Evolutionary conservation across 176 grass and related monocot genomes (phyloP).

Genomic region (Lolium multiflorum): DNA sequence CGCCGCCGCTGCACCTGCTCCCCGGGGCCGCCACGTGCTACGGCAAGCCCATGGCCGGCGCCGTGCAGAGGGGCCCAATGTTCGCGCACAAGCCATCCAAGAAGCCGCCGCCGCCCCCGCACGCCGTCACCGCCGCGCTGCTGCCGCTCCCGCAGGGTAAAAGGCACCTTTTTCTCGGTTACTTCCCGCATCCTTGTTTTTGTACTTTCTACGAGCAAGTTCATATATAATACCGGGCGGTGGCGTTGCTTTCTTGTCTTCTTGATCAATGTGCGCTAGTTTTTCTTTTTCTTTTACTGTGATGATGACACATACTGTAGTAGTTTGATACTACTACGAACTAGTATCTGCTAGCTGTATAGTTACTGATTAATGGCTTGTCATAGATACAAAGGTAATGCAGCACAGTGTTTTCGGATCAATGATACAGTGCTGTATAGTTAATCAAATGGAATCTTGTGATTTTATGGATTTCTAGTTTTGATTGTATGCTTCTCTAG

Average conservation of each 20-base stretch:
- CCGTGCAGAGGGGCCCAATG: constrained; percentile 26
- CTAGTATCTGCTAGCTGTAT: constrained; percentile 10
- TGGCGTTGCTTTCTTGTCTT: constrained; percentile 47
- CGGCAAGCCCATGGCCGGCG: constrained; percentile 47
- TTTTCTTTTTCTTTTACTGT: neutral
- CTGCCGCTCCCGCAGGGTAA: constrained; percentile 67
- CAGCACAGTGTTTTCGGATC: constrained; percentile 37
- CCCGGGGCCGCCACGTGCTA: constrained; percentile 36
- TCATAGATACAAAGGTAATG: neutral
- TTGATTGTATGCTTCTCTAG: constrained; percentile 2
- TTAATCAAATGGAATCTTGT: constrained; percentile 32
- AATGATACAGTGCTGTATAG: constrained; percentile 23
- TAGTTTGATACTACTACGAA: constrained; percentile 23
- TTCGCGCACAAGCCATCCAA: constrained; percentile 61
- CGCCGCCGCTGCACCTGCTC: constrained; percentile 53
- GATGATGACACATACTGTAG: constrained; percentile 20
- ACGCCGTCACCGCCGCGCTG: constrained; percentile 55
- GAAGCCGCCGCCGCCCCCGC: constrained; percentile 47
- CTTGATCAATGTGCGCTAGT: constrained; percentile 49
- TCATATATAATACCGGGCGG: neutral
- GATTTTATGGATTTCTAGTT: constrained; percentile 53
- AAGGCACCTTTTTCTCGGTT: constrained; percentile 18
- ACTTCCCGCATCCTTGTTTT: constrained; percentile 25
- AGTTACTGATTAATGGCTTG: constrained; percentile 10
- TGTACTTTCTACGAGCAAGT: constrained; percentile 33